Evolutionary conservation across 768 basidiomycete genomes (phyloP), one percentile per base, ranked within the genome.

Genomic region (Amanita fuliginea): DNA sequence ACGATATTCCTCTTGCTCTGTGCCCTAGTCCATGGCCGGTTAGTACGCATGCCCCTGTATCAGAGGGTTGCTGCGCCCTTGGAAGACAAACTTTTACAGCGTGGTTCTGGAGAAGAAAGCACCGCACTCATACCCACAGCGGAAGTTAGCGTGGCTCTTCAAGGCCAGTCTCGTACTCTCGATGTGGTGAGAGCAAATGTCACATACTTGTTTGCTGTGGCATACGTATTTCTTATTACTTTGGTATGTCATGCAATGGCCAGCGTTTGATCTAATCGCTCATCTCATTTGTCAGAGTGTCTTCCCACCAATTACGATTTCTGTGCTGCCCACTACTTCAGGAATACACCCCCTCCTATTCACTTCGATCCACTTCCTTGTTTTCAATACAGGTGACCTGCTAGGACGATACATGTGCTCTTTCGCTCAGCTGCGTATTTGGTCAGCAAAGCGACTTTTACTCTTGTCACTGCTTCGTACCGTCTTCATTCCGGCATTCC

Each of bases 291-390:
- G 10, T 16, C 18, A 95, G 92, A 76, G 91, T 26, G 83, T 94
- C 42, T 95, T 78, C 66, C 93, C 93, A 4, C 77, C 92, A 0
- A 83, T 92, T 54, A 93, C 93, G 2, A 76, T 82, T 3, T 84
- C 83, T 0, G 78, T 96, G 46, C 63, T 65, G 33, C 77, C 93
- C 2, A 78, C 77, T 11, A 82, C 82, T 53, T 73, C 77, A 2
- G 60, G 62, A 21, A 77, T 74, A 35, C 87, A 92, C 55, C 88
- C 90, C 0, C 69, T 92, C n/a, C 70, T 95, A 22, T 96, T 96
- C 68, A 82, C 68, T 51, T 74, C 84, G 3, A 52, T 83, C 28
- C 86, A 90, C 59, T 90, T 92, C 67, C 67, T 90, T 30, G 70
- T 81, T 18, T 87, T 83, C 66, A 88, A 83, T 58, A 37, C 72